phyloP scores from a whole-genome alignment of 108 stramenopile genomes.

The Schizochytrium sp. region DNA sequence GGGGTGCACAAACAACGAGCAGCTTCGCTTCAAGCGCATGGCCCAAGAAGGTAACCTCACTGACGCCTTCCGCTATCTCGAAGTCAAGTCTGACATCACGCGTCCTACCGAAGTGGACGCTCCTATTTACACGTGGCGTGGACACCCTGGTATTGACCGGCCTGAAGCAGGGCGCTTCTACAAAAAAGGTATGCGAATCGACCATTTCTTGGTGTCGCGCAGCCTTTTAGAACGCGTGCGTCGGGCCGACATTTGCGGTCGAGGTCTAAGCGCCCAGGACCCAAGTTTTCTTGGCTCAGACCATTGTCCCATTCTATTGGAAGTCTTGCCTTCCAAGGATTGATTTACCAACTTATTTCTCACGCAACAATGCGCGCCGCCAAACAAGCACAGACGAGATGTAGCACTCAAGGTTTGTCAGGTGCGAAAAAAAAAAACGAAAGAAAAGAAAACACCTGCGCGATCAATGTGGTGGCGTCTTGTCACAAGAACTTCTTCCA shows the following conservation, averaged over 20 bases:
- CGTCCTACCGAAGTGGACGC: neutral
- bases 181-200: neutral
- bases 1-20: conserved; percentile 11
- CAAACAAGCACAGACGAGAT: no score
- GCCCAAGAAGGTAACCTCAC: neutral
- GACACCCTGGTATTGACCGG: neutral
- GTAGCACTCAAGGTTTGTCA: no score
- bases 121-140: neutral
- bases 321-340: no score
- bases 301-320: neutral
- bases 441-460: no score
- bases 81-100: neutral
- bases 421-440: no score
- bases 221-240: neutral
- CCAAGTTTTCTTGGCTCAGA: neutral
- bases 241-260: neutral
- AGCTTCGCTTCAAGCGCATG: neutral
- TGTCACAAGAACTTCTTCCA: no score
- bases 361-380: no score
- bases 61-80: neutral
- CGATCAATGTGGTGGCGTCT: no score
- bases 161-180: neutral
- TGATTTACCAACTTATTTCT: no score
- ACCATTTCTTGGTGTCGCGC: neutral
- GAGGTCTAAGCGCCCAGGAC: neutral